Conservation (phyloP, 2,329 filamentous ascomycete genomes). For the Fusarium sp. region DNA sequence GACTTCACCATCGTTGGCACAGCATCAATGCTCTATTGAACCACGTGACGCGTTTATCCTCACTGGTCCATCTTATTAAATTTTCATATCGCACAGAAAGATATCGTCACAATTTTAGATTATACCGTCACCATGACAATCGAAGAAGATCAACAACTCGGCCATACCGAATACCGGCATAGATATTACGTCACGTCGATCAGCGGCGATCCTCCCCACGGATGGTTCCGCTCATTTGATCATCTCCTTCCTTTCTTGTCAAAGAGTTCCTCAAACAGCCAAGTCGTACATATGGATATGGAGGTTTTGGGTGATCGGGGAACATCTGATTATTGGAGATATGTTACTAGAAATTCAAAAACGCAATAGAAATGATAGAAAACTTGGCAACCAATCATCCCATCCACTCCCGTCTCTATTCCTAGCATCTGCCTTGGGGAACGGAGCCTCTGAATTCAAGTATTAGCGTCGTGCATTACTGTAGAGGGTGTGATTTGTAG, state of each 20-base stretch:
- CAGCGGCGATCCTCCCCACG: neutral
- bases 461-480: neutral
- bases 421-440: neutral
- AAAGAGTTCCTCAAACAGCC: neutral
- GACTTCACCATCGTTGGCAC: too few species aligned
- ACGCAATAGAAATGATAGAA: neutral
- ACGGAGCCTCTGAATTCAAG: neutral
- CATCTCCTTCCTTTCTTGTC: neutral
- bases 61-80: neutral
- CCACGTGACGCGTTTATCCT: neutral
- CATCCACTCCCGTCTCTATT: neutral
- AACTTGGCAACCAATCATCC: neutral
- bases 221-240: neutral
- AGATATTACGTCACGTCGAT: neutral
- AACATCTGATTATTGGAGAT: neutral
- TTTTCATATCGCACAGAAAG: neutral
- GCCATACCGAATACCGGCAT: neutral
- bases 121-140: neutral
- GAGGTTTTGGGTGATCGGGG: neutral
- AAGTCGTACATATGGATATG: slow-evolving; percentile 1
- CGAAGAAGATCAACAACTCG: neutral
- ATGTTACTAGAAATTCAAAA: neutral
- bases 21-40: neutral
- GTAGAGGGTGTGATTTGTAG: neutral
- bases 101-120: neutral